Base-by-base conservation (phyloP, 768 basidiomycete genomes). In the Dendrothele bispora region DNA sequence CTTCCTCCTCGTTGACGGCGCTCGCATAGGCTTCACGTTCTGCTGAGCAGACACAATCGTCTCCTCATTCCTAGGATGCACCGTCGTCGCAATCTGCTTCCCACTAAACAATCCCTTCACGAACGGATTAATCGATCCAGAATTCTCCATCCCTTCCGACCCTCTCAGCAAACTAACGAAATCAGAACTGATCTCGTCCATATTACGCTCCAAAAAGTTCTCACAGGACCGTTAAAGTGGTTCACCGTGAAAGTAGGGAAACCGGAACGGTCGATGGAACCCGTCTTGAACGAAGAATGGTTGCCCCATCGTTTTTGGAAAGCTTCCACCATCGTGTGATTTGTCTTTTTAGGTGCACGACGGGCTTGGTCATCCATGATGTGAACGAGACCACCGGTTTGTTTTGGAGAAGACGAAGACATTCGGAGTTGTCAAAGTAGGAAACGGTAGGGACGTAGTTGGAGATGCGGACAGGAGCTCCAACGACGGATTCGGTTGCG, bases 361-460 rank as follows among this genome's bases (percentile, higher is more conserved):
- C 88, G 79, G 1, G 94, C 89, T 65, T 97, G 94, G 61, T 98
- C 95, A 61, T 98, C 95, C 88, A 98, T 91, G 65, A 98, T 98
- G 59, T 95, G 92, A 44, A 98, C 84, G 26, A 99, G 73, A 2
- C 97, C 97, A 8, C 94, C 95, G 91, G 93, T 46, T 74, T 74
- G 60, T 91, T 86, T 61, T 93, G 87, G 34, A 98, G 69, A 25
- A 99, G 73, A 7, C 91, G 82, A 25, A 98, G 67, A 55, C 91
- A 93, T 61, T 98, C 95, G 8, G 86, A 64, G 64, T 98, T 98
- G 69, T 95, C 91, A 62, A 91, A 91, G 71, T 88, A 95, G 0
- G 86, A 79, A 0, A 90, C 70, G 25, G 80, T 71, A 0, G 89
- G 88, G 2, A 88, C 78, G 45, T 81, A 75, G 2, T 74, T 76